phyloP scores from a whole-genome alignment of 306 rosid genomes.

The Quercus rubra region DNA sequence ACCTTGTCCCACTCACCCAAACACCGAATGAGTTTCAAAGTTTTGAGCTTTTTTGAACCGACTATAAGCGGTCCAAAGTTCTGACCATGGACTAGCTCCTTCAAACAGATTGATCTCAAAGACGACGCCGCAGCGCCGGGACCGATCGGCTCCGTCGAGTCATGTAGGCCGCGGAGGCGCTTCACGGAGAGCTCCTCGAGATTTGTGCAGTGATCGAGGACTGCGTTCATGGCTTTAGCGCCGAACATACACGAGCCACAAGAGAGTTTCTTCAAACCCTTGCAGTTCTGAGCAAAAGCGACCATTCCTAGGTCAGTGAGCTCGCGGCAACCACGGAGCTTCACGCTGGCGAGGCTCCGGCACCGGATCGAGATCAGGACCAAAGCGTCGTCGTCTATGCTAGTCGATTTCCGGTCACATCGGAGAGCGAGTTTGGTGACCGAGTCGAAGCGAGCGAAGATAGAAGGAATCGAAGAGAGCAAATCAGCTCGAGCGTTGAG shows the following conservation, averaged over 20 bases:
- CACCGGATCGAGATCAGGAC: constrained; percentile 58
- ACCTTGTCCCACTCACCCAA: constrained; percentile 77
- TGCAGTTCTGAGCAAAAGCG: constrained; percentile 54
- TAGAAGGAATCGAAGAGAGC: constrained; percentile 39
- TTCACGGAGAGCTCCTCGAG: constrained; percentile 78
- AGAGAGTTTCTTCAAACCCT: constrained; percentile 62
- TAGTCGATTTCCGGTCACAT: constrained; percentile 58
- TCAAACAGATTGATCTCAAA: constrained; percentile 56
- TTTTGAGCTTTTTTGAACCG: constrained; percentile 54
- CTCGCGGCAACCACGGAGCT: constrained; percentile 69
- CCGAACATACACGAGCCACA: constrained; percentile 71
- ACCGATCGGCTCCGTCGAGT: constrained; percentile 35
- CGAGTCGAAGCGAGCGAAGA: constrained; percentile 63
- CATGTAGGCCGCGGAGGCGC: constrained; percentile 64
- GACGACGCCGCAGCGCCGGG: constrained; percentile 40
- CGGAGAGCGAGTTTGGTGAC: constrained; percentile 68
- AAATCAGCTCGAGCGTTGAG: constrained; percentile 49
- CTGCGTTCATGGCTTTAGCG: constrained; percentile 51
- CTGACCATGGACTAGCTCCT: constrained; percentile 64
- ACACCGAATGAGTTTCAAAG: constrained; percentile 63
- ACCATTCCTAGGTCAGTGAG: constrained; percentile 60
- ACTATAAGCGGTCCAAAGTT: constrained; percentile 59
- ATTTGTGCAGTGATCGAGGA: constrained; percentile 40
- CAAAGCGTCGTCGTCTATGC: constrained; percentile 65
- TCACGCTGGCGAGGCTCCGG: constrained; percentile 58